Base-by-base conservation (phyloP, 768 basidiomycete genomes). In the Amyloporia xantha region DNA sequence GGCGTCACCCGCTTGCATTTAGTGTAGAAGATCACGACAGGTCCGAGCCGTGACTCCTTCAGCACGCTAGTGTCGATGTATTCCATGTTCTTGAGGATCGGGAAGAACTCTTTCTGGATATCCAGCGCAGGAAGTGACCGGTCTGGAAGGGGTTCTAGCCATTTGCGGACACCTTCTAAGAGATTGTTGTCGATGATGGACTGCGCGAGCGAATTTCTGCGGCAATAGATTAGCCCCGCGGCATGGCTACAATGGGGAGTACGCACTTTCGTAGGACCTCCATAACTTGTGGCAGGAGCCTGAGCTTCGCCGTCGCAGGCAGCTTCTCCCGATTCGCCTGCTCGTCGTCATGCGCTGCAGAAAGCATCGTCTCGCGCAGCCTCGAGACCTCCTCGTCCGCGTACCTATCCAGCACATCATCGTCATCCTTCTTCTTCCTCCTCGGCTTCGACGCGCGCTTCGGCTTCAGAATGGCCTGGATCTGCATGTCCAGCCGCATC, bases 181-280 rank as follows among this genome's bases (percentile, higher is more conserved):
- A 98, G 79, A 54, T 94, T 92, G 65, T 93, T 93, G 68, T 99
- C 96, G 45, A 92, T 81, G 61, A 98, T 95, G 4, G 92, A 89
- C 59, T 95, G 91, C 10, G 86, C 81, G 13, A 95, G 78, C 1
- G 91, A 83, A 15, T 81, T 78, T 66, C 92, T 95, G 60, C 17
- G 49, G 30, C 19, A 33, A 49, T 42, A 2, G 37, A 48, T 21
- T 17, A 28, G 38, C 6, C 27, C 20, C 15, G 33, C 23, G 17
- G 21, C 11, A 26, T 12, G 24, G 2, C 5, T 2, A 25, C 13
- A 33, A 19, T 19, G 17, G 6, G 23, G 15, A 26, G 25, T 7
- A 33, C 85, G 47, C 60, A 95, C 95, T 94, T 97, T 68, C 92
- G 86, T 49, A 99, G 74, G 3, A 90, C 84, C 11, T 89, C 86